Base-by-base conservation (phyloP, 768 basidiomycete genomes). In the Russula sp. region DNA sequence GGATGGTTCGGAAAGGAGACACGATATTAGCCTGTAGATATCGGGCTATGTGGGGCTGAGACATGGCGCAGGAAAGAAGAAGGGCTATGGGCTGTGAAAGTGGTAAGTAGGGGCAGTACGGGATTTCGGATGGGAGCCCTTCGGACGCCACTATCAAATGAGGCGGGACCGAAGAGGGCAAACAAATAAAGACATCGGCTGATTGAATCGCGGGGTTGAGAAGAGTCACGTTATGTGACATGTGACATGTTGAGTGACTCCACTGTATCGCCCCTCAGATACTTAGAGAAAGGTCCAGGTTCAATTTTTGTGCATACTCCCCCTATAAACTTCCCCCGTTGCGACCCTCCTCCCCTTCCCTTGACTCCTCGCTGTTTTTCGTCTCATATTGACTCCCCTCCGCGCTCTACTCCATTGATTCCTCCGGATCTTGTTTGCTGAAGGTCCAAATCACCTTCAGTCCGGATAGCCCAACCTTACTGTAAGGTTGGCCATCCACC, bases 381-480 rank as follows among this genome's bases (percentile, higher is more conserved):
- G 9, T 55, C 28, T n/a, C 32, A 26, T 9, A 20, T 42, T 60
- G 57, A 61, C 67, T 62, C 67, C 58, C 46, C 14, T 36, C 36
- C 36, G 36, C 9, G 8, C 42, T 30, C 40, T 18, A 22, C 42
- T 46, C 24, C 62, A 16, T 36, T 57, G 52, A 24, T 68, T 63
- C 55, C 69, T 70, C 68, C 72, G 71, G 70, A 53, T 1, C 34
- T 1, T 38, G 24, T 53, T 28, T 22, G 59, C 69, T 71, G 69
- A 71, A 63, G 48, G 63, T 14, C 66, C 67, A 70, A 71, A 69
- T 69, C 70, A 72, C 74, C 49, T 51, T 65, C 68, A 53, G 42
- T 13, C 16, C 75, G 79, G 79, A 73, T 79, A 71, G 69, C 66
- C 81, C 79, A 80, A 75, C 77, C 64, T 65, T 79, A 72, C 75